Evolutionary conservation across 768 basidiomycete species (phyloP).

Genomic region (Dentipellis fragilis): DNA sequence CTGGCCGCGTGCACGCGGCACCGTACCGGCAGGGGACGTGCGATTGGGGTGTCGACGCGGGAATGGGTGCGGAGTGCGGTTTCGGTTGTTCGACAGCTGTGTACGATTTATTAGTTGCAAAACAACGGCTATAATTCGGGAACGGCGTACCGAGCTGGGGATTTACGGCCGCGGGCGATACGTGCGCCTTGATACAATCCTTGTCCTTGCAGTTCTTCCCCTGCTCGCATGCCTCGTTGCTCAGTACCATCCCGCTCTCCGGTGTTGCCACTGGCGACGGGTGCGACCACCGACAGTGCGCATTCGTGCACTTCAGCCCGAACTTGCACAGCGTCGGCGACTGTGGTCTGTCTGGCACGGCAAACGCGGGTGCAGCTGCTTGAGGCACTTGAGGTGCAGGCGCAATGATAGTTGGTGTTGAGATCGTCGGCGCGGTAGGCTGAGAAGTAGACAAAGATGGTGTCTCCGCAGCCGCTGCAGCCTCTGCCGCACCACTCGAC

Average conservation of each 20-base stretch:
- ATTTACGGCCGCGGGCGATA: slow-evolving; percentile 74
- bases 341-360: slow-evolving; percentile 67
- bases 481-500: slow-evolving; percentile 8
- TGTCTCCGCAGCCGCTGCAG: slow-evolving; percentile 1
- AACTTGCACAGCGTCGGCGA: slow-evolving; percentile 94
- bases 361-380: slow-evolving; percentile 35
- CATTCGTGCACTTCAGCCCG: slow-evolving; percentile 81
- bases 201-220: slow-evolving; percentile 86
- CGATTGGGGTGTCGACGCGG: slow-evolving; percentile 17
- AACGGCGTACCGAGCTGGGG: slow-evolving; percentile 40
- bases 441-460: slow-evolving; percentile 11
- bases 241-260: slow-evolving; percentile 90
- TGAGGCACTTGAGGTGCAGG: slow-evolving; percentile 16
- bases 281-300: slow-evolving; percentile 84
- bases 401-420: slow-evolving; percentile 13
- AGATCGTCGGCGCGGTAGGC: slow-evolving; percentile 7
- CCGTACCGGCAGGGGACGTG: slow-evolving; percentile 70
- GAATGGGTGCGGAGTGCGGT: not conserved
- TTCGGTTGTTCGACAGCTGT: slow-evolving; percentile 11
- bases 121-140: not conserved
- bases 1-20: slow-evolving; percentile 67
- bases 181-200: slow-evolving; percentile 87
- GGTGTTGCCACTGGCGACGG: slow-evolving; percentile 95
- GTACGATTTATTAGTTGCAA: not conserved
- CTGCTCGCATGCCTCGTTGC: slow-evolving; percentile 86